Base-by-base conservation (phyloP, 352 stramenopile species). In the Phytophthora hibernalis region DNA sequence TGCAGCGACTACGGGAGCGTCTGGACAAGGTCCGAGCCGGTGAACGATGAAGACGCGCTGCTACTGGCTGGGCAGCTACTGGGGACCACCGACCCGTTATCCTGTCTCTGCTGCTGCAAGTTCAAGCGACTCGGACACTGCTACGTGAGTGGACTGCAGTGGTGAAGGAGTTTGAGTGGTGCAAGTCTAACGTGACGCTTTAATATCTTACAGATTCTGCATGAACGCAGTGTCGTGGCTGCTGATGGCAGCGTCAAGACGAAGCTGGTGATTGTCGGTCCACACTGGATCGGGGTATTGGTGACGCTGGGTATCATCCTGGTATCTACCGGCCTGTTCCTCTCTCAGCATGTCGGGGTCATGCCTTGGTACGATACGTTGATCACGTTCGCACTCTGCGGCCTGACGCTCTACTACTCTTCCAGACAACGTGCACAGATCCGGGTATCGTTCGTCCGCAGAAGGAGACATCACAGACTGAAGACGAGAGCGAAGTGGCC, bases 241-340 rank as follows among this genome's bases (percentile, higher is more conserved):
- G 22, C 45, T 21, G 55, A 79, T 49, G 75, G 78, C n/a, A 68
- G 65, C 18, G 48, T 56, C 33, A 49, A 70, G 22, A 71, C 65
- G 15, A 71, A 74, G 44, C 44, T 87, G 13, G 45, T 92, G 30
- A 55, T 94, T 53, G 72, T 96, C 2, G 88, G 88, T 0, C 88
- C 88, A 4, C 85, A 96, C 60, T 96, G 87, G 86, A 85, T 92
- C 53, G 87, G 87, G 33, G 85, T 92, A 28, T 42, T 93, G 42
- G 74, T 89, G 38, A 94, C 85, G 16, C 45, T 90, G 26, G 51
- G 58, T 2, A 85, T 95, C 55, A 76, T 93, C n/a, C 21, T 92
- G 1, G 67, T 78, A 24, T 79, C 76, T 33, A 91, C 80, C 0
- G 69, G 55, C 47, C 65, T 92, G 54, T 92, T 94, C 68, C 65